phyloP scores from a whole-genome alignment of 192 early-diverging fungal genomes.

The Coemansia sp. region DNA sequence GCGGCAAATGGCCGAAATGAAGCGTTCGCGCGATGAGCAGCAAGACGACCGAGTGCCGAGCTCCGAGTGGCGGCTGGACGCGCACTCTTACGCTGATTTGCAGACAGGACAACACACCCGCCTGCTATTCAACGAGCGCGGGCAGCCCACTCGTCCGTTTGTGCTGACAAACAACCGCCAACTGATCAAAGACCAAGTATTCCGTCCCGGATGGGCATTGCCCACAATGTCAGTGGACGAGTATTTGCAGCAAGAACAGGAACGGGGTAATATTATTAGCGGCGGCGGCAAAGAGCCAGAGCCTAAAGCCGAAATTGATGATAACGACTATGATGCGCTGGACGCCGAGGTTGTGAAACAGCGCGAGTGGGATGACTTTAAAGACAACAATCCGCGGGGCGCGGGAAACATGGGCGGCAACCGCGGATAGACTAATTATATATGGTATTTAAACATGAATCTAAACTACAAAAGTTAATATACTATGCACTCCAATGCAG shows the following conservation, averaged over 20 bases:
- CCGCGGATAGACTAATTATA: slow-evolving; percentile 21
- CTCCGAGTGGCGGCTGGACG: slow-evolving; percentile 54
- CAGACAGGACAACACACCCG: slow-evolving; percentile 13
- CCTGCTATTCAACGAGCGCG: slow-evolving; percentile 30
- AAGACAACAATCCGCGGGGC: slow-evolving; percentile 72
- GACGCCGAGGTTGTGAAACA: slow-evolving; percentile 86
- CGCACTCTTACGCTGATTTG: slow-evolving; percentile 42
- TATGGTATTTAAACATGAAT: background rate
- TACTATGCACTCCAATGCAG: background rate
- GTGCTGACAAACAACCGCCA: slow-evolving; percentile 74
- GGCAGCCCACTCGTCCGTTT: slow-evolving; percentile 79
- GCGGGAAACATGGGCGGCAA: slow-evolving; percentile 62
- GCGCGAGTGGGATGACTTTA: slow-evolving; percentile 90
- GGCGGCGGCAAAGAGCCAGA: slow-evolving; percentile 83
- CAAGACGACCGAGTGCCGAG: slow-evolving; percentile 1
- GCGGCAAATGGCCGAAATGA: slow-evolving; percentile 66
- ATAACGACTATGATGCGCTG: slow-evolving; percentile 73
- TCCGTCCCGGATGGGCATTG: slow-evolving; percentile 77
- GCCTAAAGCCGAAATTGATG: slow-evolving; percentile 62
- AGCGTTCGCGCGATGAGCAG: slow-evolving; percentile 9
- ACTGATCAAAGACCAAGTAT: slow-evolving; percentile 76
- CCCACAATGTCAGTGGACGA: slow-evolving; percentile 98
- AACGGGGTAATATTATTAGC: slow-evolving; percentile 83
- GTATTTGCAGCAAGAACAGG: slow-evolving; percentile 82
- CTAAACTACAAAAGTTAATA: background rate